A percentile compares a stretch with the other conserved stretches of the same genome.
These are phyloP conservation scores for Tripidium arundinaceum DNA, from an alignment of 202 grass and related monocot genomes.

Conservation along the genomic window DNA sequence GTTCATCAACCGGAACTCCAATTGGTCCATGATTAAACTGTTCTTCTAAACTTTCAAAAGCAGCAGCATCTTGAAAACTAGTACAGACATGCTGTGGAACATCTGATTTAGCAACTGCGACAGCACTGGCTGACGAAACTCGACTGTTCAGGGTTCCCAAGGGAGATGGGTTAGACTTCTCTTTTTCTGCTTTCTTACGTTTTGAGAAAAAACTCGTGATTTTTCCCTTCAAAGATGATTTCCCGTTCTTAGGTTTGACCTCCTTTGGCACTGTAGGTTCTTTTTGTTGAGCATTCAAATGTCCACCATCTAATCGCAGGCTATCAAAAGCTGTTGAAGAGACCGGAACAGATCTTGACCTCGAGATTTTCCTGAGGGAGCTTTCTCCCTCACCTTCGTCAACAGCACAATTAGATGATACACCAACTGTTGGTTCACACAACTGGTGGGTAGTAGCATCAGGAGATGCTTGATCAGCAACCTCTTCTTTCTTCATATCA, in stretches of 20 bases:
- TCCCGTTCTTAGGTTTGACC: conserved; percentile 60
- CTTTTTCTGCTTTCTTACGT: conserved; percentile 62
- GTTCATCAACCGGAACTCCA: conserved; percentile 29
- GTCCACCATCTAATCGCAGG: conserved; percentile 45
- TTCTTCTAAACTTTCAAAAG: conserved; percentile 32
- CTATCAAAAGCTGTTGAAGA: conserved; percentile 67
- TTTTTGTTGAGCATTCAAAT: conserved; percentile 32
- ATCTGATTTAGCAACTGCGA: conserved; percentile 8
- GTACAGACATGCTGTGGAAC: conserved; percentile 13
- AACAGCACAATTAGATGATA: conserved; percentile 39
- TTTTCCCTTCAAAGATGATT: conserved; percentile 80
- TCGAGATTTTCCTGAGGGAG: conserved; percentile 57
- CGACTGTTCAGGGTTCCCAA: conserved; percentile 17
- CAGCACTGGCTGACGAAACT: conserved; percentile 7
- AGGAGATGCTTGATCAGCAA: conserved; percentile 19
- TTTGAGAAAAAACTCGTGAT: conserved; percentile 80
- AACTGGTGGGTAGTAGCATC: conserved; percentile 13
- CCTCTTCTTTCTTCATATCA: conserved; percentile 68
- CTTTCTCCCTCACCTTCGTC: conserved; percentile 32
- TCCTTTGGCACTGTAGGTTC: conserved; percentile 25
- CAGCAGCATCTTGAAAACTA: conserved; percentile 9
- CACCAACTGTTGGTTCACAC: conserved; percentile 40
- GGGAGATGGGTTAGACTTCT: conserved; percentile 36
- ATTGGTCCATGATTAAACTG: conserved; percentile 28
- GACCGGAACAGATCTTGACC: conserved; percentile 87